phyloP scores from a whole-genome alignment of 805 yeast genomes.

The Torulaspora maleeae region DNA sequence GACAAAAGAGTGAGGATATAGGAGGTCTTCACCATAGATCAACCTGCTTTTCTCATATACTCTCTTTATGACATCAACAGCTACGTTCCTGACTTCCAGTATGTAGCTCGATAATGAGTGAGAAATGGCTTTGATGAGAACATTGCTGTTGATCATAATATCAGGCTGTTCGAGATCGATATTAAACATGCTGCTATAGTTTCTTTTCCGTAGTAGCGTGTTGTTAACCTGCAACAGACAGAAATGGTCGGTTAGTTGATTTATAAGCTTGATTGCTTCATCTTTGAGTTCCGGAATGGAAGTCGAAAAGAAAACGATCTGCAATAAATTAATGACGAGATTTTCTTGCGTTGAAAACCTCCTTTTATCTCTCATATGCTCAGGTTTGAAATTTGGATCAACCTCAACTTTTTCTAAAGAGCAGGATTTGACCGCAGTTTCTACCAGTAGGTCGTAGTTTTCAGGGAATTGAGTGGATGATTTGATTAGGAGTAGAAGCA shows the following conservation, averaged over 20 bases:
- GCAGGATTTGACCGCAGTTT: conserved; percentile 46
- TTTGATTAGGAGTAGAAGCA: conserved; percentile 60
- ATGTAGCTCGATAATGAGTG: conserved; percentile 77
- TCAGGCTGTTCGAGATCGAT: conserved; percentile 77
- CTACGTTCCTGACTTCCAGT: conserved; percentile 63
- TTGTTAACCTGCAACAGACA: conserved; percentile 73
- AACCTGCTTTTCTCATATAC: conserved; percentile 58
- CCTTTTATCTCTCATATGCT: conserved; percentile 44
- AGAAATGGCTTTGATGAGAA: conserved; percentile 68
- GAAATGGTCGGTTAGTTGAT: conserved; percentile 71
- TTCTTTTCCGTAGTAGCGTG: conserved; percentile 62
- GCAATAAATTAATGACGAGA: conserved; percentile 58
- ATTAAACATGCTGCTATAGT: conserved; percentile 63
- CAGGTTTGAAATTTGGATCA: conserved; percentile 38
- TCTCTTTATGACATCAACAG: conserved; percentile 57
- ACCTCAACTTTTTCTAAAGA: conserved; percentile 24
- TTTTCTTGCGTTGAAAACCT: conserved; percentile 59
- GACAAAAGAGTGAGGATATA: conserved; percentile 68
- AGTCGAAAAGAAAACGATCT: conserved; percentile 68
- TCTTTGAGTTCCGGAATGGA: conserved; percentile 67
- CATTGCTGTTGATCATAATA: conserved; percentile 60
- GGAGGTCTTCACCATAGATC: conserved; percentile 66
- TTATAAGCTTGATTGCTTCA: conserved; percentile 59
- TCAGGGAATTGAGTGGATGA: conserved; percentile 40
- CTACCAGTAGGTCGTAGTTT: conserved; percentile 41